Evolutionary conservation across 1,139 yeast species (phyloP).

Genomic region (Ogataea hybrid): DNA sequence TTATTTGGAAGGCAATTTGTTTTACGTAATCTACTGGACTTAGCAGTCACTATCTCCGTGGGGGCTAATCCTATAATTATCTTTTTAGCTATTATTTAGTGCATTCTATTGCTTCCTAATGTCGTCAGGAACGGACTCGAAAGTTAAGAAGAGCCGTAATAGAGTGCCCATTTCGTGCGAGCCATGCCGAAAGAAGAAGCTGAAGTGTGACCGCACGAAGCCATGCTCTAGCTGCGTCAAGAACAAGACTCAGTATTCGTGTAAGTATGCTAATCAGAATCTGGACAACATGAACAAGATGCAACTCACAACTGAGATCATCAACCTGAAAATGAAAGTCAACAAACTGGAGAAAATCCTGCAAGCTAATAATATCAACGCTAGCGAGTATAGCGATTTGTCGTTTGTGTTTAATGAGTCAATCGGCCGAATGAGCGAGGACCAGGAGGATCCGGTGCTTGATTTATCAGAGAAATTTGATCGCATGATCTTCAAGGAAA

Average conservation of each 20-base stretch:
- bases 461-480: constrained; percentile 39
- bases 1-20: background rate
- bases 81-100: background rate
- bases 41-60: background rate
- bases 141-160: constrained; percentile 32
- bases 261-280: constrained; percentile 30
- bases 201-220: constrained; percentile 35
- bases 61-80: background rate
- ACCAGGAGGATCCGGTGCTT: constrained; percentile 34
- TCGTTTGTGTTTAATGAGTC: constrained; percentile 11
- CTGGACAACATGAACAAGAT: constrained; percentile 23
- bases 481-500: constrained; percentile 39
- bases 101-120: background rate
- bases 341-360: constrained; percentile 31
- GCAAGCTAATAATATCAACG: constrained; percentile 26
- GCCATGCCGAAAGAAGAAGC: constrained; percentile 35
- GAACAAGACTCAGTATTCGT: constrained; percentile 23
- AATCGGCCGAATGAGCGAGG: constrained; percentile 1
- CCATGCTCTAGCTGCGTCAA: constrained; percentile 35
- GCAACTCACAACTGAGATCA: constrained; percentile 31
- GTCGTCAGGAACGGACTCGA: constrained; percentile 4
- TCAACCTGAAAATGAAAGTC: constrained; percentile 30
- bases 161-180: constrained; percentile 37
- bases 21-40: background rate
- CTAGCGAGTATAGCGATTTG: constrained; percentile 19